A percentile compares a stretch with the other conserved stretches of the same genome.
phyloP scores from a whole-genome alignment of 139 green algal species.

The Asterochloris sp. region DNA sequence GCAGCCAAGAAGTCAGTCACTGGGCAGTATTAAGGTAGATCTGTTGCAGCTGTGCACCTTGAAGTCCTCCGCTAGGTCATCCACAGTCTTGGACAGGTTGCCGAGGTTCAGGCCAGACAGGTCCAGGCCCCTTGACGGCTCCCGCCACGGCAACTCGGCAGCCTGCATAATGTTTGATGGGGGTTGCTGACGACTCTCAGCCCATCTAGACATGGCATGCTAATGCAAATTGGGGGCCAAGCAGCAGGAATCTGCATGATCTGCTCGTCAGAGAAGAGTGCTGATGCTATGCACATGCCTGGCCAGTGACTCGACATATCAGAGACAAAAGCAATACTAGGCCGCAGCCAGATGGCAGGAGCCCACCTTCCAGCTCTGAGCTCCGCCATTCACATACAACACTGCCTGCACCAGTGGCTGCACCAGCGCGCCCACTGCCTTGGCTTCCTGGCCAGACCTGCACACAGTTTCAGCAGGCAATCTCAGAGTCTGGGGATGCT shows the following conservation, averaged over 20 bases:
- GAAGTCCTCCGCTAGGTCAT: conserved; percentile 45
- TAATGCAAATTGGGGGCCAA: not conserved
- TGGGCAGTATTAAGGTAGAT: no score
- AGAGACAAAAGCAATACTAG: no score
- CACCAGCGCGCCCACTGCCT: conserved; percentile 27
- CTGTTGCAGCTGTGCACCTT: conserved; percentile 13
- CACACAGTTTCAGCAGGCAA: not conserved
- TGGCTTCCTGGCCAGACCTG: conserved; percentile 24
- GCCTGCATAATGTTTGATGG: conserved; percentile 6
- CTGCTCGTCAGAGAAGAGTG: not conserved
- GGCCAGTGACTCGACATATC: not conserved
- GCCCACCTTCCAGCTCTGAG: conserved; percentile 37
- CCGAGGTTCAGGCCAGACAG: conserved; percentile 2
- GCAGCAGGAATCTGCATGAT: not conserved
- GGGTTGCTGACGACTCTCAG: not conserved
- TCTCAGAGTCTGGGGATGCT: not conserved
- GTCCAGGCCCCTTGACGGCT: not conserved
- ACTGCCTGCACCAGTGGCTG: conserved; percentile 24
- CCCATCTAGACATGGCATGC: not conserved
- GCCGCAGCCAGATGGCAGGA: no score
- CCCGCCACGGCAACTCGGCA: conserved; percentile 21
- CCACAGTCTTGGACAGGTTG: conserved; percentile 6
- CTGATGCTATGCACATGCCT: not conserved
- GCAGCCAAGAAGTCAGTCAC: no score
- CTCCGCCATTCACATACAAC: conserved; percentile 40